Conservation (phyloP, 805 yeast species). For the Yamadazyma takamatsuzukensis region DNA sequence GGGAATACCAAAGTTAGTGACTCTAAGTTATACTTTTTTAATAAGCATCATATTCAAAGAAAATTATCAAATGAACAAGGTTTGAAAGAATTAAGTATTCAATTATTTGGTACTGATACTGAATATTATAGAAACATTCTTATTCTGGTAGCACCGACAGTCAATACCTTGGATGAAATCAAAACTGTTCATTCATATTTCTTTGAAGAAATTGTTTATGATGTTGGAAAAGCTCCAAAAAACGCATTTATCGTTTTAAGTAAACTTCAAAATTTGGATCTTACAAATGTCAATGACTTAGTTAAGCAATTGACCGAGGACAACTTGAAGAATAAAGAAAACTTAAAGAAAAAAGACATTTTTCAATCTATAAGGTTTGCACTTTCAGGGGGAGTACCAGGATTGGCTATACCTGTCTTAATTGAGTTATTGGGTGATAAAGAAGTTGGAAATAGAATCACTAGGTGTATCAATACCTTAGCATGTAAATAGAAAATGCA, state of each 20-base stretch:
- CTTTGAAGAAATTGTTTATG: constrained; percentile 36
- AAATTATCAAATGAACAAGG: too few relatives aligned
- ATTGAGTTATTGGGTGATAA: constrained; percentile 51
- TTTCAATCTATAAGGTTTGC: constrained; percentile 65
- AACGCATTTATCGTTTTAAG: constrained; percentile 8
- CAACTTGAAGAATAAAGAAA: too few relatives aligned
- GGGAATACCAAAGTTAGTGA: constrained; percentile 93
- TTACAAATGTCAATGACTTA: too few relatives aligned
- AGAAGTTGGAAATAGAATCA: constrained; percentile 26
- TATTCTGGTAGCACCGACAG: constrained; percentile 47
- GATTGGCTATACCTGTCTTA: constrained; percentile 60
- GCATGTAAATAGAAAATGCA: constrained; percentile 5
- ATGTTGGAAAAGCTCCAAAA: constrained; percentile 13
- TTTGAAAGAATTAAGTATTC: too few relatives aligned
- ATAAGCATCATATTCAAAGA: constrained; percentile 58
- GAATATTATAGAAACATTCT: too few relatives aligned
- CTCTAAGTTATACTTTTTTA: constrained; percentile 70
- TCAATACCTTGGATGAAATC: constrained; percentile 55
- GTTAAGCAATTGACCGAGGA: too few relatives aligned
- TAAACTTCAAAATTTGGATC: too few relatives aligned
- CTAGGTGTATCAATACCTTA: constrained; percentile 5
- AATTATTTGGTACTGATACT: too few relatives aligned
- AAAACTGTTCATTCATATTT: constrained; percentile 45
- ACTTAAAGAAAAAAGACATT: constrained; percentile 34
- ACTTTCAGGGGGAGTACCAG: constrained; percentile 65